A percentile compares a stretch with the other conserved stretches of the same genome.
Evolutionary conservation across 2,329 filamentous ascomycete species (phyloP).

Genomic region (Trichoderma simmonsii): DNA sequence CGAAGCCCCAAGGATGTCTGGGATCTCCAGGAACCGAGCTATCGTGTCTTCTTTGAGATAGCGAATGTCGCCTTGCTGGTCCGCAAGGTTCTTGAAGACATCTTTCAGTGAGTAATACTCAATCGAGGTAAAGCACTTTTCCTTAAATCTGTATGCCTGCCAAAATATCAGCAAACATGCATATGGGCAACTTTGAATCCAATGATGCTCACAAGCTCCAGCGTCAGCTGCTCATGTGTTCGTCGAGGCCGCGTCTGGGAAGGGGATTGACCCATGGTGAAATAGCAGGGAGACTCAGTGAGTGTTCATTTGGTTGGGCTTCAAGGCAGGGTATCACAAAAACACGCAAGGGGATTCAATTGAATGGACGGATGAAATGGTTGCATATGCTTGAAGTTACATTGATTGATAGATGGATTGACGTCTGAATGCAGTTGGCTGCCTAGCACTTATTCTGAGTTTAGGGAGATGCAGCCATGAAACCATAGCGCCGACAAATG

Average conservation of each 20-base stretch:
- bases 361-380: not conserved
- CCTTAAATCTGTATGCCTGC: slow-evolving; percentile 62
- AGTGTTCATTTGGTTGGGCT: not conserved
- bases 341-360: not conserved
- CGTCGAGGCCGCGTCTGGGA: slow-evolving; percentile 45
- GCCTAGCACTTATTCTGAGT: not conserved
- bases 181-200: not conserved
- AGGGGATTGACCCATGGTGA: slow-evolving; percentile 51
- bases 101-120: slow-evolving; percentile 72
- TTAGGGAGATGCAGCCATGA: not conserved
- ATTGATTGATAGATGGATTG: not conserved
- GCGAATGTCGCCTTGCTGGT: slow-evolving; percentile 56
- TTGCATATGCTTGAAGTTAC: not conserved
- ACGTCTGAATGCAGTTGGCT: not conserved
- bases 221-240: slow-evolving; percentile 51
- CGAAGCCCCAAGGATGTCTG: slow-evolving; percentile 64
- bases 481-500: not conserved
- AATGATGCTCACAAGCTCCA: slow-evolving; percentile 45
- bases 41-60: slow-evolving; percentile 69
- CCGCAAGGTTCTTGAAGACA: slow-evolving; percentile 68
- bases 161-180: slow-evolving; percentile 4
- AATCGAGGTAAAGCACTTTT: slow-evolving; percentile 67
- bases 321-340: slow-evolving; percentile 4
- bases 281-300: slow-evolving; percentile 9
- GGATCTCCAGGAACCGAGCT: slow-evolving; percentile 69